Conservation (phyloP, 495 filamentous ascomycete species). For the Xeromyces bisporus region DNA sequence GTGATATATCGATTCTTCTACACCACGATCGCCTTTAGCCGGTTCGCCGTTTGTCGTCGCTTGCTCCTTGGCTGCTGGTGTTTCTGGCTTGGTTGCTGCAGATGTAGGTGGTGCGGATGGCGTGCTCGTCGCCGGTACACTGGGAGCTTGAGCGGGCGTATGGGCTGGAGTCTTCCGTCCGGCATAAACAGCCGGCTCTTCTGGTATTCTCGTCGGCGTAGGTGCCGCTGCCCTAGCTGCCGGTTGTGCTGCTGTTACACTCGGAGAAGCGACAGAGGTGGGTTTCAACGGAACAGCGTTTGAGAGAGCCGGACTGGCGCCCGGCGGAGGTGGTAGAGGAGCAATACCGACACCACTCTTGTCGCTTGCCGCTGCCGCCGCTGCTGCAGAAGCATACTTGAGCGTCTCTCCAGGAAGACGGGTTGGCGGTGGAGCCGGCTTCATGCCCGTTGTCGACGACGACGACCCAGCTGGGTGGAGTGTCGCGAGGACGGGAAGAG, state of each 20-base stretch:
- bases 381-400: slow-evolving; percentile 93
- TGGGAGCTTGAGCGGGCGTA: slow-evolving; percentile 31
- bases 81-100: slow-evolving; percentile 27
- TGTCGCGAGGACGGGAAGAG: slow-evolving; percentile 76
- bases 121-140: slow-evolving; percentile 12
- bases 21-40: slow-evolving; percentile 16
- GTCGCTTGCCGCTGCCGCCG: slow-evolving; percentile 84
- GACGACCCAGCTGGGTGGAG: slow-evolving; percentile 37
- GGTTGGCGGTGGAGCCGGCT: slow-evolving; percentile 75
- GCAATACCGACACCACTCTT: slow-evolving; percentile 79
- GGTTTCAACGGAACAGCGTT: slow-evolving; percentile 27
- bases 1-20: slow-evolving; percentile 75
- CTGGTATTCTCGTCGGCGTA: slow-evolving; percentile 19
- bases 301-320: slow-evolving; percentile 31
- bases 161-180: slow-evolving; percentile 19
- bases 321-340: slow-evolving; percentile 79
- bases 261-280: slow-evolving; percentile 37
- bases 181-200: slow-evolving; percentile 8
- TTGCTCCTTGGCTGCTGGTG: slow-evolving; percentile 9
- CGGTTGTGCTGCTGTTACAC: slow-evolving; percentile 35
- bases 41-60: slow-evolving; percentile 19
- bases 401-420: slow-evolving; percentile 74
- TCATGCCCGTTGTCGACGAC: slow-evolving; percentile 58
- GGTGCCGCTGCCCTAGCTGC: slow-evolving; percentile 25
- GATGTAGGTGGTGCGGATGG: slow-evolving; percentile 26